Base-by-base conservation (phyloP, 1,284 basidiomycete species). In the Baeospora myosura region DNA sequence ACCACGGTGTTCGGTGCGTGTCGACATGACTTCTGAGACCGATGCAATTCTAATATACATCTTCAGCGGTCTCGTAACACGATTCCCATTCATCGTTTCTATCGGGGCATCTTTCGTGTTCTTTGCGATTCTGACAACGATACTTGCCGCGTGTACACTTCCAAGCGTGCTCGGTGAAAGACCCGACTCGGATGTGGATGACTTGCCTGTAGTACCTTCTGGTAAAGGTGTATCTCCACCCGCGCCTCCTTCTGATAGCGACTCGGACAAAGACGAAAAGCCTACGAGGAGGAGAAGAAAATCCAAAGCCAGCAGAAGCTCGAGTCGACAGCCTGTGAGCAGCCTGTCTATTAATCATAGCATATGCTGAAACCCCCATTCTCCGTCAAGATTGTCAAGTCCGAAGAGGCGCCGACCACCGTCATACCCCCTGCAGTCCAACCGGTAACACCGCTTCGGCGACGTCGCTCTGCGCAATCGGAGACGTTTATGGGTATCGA, bases 1-100 rank as follows among this genome's bases (percentile, higher is more conserved):
- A 77, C 48, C 71, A 69, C 48, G 86, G 85, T 29, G 60, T 87
- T 35, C 72, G 81, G 86, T 85, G 53, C 35, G 72, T 33, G 37
- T 20, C 20, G 36, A 34, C 23, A 26, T 16, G n/a, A 33, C 24
- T 38, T n/a, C n/a, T n/a, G n/a, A n/a, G n/a, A 34, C 37, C 48
- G 24, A 54, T 25, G 40, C 20, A n/a, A n/a, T n/a, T n/a, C n/a
- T n/a, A n/a, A n/a, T n/a, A n/a, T n/a, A n/a, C n/a, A 14, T 20
- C 37, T 50, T 12, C 43, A 88, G 85, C 20, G 82, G 83, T 18
- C 52, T 87, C 4, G 66, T 81, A n/a, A 73, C 77, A 20, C 76
- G 78, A 25, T 84, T 81, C 60, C 85, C 86, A 1, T 49, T 85
- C n/a, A 49, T 68, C 12, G 72, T 63, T 30, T 61, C 64, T 12